Base-by-base conservation (phyloP, 164 flowering plant species). In the Tetrastigma voinierianum region DNA sequence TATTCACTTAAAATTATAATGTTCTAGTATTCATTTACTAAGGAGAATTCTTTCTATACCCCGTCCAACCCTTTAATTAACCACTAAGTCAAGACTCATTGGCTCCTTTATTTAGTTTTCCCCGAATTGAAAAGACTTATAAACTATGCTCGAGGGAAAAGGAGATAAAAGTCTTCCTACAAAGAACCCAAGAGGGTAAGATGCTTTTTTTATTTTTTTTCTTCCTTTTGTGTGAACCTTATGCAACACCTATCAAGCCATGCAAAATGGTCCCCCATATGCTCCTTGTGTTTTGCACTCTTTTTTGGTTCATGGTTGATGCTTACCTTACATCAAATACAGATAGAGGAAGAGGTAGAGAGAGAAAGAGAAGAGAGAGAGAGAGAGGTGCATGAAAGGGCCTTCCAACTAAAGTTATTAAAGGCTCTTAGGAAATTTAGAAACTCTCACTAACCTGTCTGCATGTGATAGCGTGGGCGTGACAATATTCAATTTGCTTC, bases 401-500 rank as follows among this genome's bases (percentile, higher is more conserved):
- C 55, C 65, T 54, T 66, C 57, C 61, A 71, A 70, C 69, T 66
- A 71, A 71, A 71, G 69, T 65, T 47, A 71, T n/a, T 66, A 66
- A 66, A 66, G 62, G 61, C 59, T 53, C 62, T 14, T 40, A 20
- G 61, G 56, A 53, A 25, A 45, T 71, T 52, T 71, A 71, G 70
- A 71, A 71, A 71, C 62, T 60, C 66, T 71, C 74, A 57, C 61
- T 20, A 20, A 43, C 46, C 75, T 67, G 63, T 72, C 64, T 72
- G 67, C 75, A 72, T 67, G 76, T 73, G 76, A 44, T 57, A 57
- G 72, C 75, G 55, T 73, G 65, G 68, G 72, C 65, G 76, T 73
- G 68, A 67, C 65, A 53, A 63, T 73, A 62, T 73, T 73, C 76
- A 67, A 72, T 58, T 67, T 67, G 43, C 17, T 46, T 57, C 62